Evolutionary conservation across 73 alveolate genomes (phyloP).

Genomic region (Uronychia binucleata): DNA sequence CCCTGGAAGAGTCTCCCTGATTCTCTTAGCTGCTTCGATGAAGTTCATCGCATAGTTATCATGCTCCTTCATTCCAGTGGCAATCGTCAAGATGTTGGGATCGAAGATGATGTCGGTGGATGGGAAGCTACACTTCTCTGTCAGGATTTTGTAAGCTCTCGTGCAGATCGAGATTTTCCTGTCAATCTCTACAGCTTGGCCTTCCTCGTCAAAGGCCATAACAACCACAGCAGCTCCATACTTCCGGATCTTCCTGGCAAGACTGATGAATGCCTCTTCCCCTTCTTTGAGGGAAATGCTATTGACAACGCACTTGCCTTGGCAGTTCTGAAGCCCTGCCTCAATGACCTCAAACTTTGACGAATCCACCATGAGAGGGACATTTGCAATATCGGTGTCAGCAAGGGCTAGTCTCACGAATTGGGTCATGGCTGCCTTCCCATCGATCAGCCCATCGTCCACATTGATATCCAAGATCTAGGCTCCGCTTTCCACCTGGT

Average conservation of each 20-base stretch:
- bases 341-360: slow-evolving; percentile 84
- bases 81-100: slow-evolving; percentile 80
- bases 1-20: slow-evolving; percentile 64
- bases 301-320: slow-evolving; percentile 89
- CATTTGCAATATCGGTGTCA: slow-evolving; percentile 76
- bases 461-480: slow-evolving; percentile 81
- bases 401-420: slow-evolving; percentile 71
- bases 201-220: slow-evolving; percentile 93
- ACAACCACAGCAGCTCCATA: slow-evolving; percentile 90
- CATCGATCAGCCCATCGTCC: slow-evolving; percentile 86
- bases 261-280: slow-evolving; percentile 72
- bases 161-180: slow-evolving; percentile 71
- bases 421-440: slow-evolving; percentile 79
- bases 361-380: slow-evolving; percentile 88
- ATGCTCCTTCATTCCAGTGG: slow-evolving; percentile 91
- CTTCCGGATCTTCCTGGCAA: slow-evolving; percentile 63
- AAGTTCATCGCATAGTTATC: slow-evolving; percentile 79
- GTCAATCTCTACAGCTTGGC: slow-evolving; percentile 85
- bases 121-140: slow-evolving; percentile 60
- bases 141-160: slow-evolving; percentile 69
- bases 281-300: slow-evolving; percentile 87
- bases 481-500: slow-evolving; percentile 84
- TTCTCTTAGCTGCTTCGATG: slow-evolving; percentile 71
- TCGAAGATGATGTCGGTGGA: slow-evolving; percentile 88
- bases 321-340: slow-evolving; percentile 81